Conservation (phyloP, 2,329 filamentous ascomycete species). For the Fusarium sp. region DNA sequence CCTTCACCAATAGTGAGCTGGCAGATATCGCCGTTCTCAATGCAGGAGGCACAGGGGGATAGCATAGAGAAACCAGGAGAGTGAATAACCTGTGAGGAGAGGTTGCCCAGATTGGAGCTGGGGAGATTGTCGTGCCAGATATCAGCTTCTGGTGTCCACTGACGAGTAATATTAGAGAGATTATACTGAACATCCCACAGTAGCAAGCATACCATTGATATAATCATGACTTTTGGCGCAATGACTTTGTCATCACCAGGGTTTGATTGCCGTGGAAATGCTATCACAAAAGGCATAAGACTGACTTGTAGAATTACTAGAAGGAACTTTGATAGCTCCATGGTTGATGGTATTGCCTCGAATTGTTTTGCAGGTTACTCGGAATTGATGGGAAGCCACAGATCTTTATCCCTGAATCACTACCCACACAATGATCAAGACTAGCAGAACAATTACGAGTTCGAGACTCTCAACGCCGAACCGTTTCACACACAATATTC, state of each 20-base stretch:
- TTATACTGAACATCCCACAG: not conserved
- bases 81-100: constrained; percentile 69
- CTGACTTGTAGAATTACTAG: constrained; percentile 1
- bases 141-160: constrained; percentile 73
- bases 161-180: constrained; percentile 9
- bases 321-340: constrained; percentile 25
- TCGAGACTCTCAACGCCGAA: constrained; percentile 23
- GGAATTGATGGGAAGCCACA: not conserved
- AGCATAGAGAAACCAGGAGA: constrained; percentile 74
- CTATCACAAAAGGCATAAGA: constrained; percentile 4
- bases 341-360: constrained; percentile 2
- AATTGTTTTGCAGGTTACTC: not conserved
- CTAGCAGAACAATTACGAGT: constrained; percentile 5
- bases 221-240: constrained; percentile 71
- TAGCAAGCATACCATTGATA: constrained; percentile 67
- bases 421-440: not conserved
- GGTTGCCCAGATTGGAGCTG: constrained; percentile 62
- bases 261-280: constrained; percentile 4
- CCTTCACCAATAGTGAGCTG: constrained; percentile 76
- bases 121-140: constrained; percentile 70
- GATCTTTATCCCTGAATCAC: constrained; percentile 19
- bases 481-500: constrained; percentile 24
- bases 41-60: constrained; percentile 75
- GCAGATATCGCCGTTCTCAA: constrained; percentile 70
- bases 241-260: constrained; percentile 46